phyloP scores from a whole-genome alignment of 164 flowering plant genomes.

The Macadamia integrifolia region DNA sequence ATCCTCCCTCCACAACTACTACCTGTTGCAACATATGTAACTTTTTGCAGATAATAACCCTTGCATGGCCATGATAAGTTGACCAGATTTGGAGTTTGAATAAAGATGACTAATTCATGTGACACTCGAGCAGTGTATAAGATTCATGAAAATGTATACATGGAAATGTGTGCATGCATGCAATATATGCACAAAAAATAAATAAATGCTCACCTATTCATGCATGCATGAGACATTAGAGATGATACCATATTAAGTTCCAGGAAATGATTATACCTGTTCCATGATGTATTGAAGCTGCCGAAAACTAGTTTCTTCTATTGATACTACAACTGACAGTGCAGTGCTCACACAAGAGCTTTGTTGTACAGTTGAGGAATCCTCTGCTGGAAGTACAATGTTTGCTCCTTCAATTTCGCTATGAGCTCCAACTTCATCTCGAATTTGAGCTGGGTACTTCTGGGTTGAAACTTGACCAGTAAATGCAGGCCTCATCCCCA shows the following conservation, averaged over 20 bases:
- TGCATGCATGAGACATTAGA: background rate
- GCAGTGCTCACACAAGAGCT: conserved; percentile 50
- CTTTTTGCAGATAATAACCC: too few relatives aligned
- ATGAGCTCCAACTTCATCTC: conserved; percentile 35
- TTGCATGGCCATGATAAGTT: too few relatives aligned
- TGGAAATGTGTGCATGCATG: background rate
- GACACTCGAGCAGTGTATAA: too few relatives aligned
- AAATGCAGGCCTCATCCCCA: conserved; percentile 15
- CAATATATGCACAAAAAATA: too few relatives aligned
- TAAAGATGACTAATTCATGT: too few relatives aligned
- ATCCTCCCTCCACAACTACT: too few relatives aligned
- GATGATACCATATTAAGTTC: background rate
- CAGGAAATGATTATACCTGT: conserved; percentile 40
- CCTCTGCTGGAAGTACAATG: conserved; percentile 21
- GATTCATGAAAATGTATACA: background rate
- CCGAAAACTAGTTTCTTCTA: conserved; percentile 64
- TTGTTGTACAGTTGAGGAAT: conserved; percentile 46
- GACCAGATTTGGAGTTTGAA: too few relatives aligned
- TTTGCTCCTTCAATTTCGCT: conserved; percentile 30
- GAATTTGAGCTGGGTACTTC: conserved; percentile 21
- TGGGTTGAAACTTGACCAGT: conserved; percentile 17
- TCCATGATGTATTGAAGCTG: conserved; percentile 81
- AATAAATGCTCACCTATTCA: too few relatives aligned
- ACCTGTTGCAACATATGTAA: too few relatives aligned
- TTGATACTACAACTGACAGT: conserved; percentile 43